These are phyloP conservation scores for Tylopilus vinaceipallidus DNA, from an alignment of 768 basidiomycete genomes.

Conservation along the genomic window DNA sequence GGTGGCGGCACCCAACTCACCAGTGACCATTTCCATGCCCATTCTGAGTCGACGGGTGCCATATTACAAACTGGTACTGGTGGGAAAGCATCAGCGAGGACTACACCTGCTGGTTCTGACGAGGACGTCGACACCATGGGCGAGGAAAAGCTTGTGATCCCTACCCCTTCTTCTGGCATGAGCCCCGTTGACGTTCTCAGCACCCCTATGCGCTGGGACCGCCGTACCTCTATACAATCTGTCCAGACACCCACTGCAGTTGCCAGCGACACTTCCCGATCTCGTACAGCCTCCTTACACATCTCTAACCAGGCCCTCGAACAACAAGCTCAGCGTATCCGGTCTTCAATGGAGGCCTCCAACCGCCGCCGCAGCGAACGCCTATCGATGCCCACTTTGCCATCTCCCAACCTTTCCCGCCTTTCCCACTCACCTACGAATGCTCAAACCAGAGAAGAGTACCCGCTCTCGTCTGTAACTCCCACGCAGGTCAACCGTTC, in stretches of 20 bases:
- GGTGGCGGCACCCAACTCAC: neutral
- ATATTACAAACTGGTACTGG: constrained; percentile 11
- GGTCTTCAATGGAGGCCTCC: constrained; percentile 32
- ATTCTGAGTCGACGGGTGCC: constrained; percentile 24
- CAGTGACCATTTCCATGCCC: constrained; percentile 12
- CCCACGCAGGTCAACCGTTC: constrained; percentile 27
- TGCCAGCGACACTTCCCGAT: constrained; percentile 5
- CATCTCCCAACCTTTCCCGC: constrained; percentile 15
- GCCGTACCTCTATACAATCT: constrained; percentile 20
- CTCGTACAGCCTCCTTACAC: constrained; percentile 9
- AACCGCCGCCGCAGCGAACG: constrained; percentile 25
- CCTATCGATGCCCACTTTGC: constrained; percentile 29
- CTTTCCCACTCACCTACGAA: constrained; percentile 15
- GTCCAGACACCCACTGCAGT: constrained; percentile 5
- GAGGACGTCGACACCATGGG: constrained; percentile 15
- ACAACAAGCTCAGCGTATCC: constrained; percentile 31
- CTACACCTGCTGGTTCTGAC: constrained; percentile 22
- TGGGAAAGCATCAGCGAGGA: constrained; percentile 14
- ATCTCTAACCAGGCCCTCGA: constrained; percentile 23
- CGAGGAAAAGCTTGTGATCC: constrained; percentile 25
- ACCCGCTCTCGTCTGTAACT: constrained; percentile 25
- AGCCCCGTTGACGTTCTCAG: constrained; percentile 19
- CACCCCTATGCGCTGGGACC: constrained; percentile 18
- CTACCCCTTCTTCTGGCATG: constrained; percentile 13
- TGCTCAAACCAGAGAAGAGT: constrained; percentile 28